Evolutionary conservation across 768 basidiomycete genomes (phyloP).

Genomic region (Neoboletus subvelutipes): DNA sequence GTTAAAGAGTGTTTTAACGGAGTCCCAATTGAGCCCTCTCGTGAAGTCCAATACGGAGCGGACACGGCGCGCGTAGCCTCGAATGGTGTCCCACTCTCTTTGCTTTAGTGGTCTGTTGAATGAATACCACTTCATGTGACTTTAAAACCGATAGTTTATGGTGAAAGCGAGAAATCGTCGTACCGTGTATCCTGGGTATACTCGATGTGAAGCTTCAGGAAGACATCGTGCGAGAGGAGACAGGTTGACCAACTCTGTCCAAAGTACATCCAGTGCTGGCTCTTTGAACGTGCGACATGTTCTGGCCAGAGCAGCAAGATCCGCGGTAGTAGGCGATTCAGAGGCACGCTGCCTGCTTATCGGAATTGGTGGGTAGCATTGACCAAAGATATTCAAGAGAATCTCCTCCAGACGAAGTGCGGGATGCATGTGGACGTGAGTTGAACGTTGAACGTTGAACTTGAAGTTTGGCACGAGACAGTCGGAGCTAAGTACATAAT

Average conservation of each 20-base stretch:
- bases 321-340: not conserved
- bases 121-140: constrained; percentile 11
- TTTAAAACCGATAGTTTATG: not conserved
- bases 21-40: constrained; percentile 18
- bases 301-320: constrained; percentile 3
- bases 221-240: constrained; percentile 7
- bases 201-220: constrained; percentile 8
- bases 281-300: constrained; percentile 10
- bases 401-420: constrained; percentile 12
- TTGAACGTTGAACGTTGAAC: not conserved
- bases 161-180: not conserved
- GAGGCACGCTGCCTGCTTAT: not conserved
- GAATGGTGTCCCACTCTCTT: constrained; percentile 13
- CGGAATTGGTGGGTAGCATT: not conserved
- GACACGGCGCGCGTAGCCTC: constrained; percentile 11
- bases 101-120: constrained; percentile 13
- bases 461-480: not conserved
- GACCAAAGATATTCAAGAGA: constrained; percentile 4
- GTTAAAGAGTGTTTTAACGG: constrained; percentile 16
- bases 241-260: constrained; percentile 5
- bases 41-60: constrained; percentile 15
- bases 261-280: constrained; percentile 5
- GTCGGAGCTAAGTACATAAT: not conserved
- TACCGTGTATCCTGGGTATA: constrained; percentile 13
- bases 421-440: constrained; percentile 6